A percentile compares a stretch with the other conserved stretches of the same genome.
These are phyloP conservation scores for Pulveroboletus sp. DNA, from an alignment of 768 basidiomycete genomes.

Conservation along the genomic window DNA sequence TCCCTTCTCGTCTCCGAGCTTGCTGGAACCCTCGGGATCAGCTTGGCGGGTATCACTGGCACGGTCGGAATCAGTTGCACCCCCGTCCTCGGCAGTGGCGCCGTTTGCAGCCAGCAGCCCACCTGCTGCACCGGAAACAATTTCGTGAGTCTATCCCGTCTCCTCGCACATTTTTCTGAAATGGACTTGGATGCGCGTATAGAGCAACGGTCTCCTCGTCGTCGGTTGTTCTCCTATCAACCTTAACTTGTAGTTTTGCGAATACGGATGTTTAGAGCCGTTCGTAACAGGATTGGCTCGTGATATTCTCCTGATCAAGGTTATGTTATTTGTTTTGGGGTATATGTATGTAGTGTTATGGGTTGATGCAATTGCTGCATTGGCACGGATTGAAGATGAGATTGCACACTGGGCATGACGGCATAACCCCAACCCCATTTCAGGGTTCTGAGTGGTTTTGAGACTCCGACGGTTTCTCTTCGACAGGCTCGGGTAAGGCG, in stretches of 20 bases:
- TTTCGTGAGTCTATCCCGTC: not conserved
- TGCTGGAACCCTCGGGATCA: not conserved
- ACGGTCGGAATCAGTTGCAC: not conserved
- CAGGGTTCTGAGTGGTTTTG: not conserved
- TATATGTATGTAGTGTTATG: too few species aligned
- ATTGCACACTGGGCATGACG: too few species aligned
- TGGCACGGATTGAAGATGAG: too few species aligned
- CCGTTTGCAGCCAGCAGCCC: not conserved
- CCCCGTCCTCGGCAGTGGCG: not conserved
- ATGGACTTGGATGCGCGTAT: not conserved
- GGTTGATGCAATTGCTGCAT: too few species aligned
- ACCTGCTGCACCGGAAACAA: not conserved
- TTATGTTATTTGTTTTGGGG: too few species aligned
- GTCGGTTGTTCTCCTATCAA: not conserved
- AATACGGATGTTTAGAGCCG: too few species aligned
- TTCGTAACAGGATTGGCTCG: too few species aligned
- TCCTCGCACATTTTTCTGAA: not conserved
- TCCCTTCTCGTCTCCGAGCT: not conserved
- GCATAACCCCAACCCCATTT: not conserved
- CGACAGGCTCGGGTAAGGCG: not conserved
- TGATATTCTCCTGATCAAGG: too few species aligned
- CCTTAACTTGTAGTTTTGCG: not conserved
- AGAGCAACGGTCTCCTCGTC: constrained; percentile 1
- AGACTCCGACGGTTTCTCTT: not conserved
- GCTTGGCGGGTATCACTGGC: not conserved